phyloP scores from a whole-genome alignment of 176 grass and related monocot genomes.

The Oryza glaberrima region DNA sequence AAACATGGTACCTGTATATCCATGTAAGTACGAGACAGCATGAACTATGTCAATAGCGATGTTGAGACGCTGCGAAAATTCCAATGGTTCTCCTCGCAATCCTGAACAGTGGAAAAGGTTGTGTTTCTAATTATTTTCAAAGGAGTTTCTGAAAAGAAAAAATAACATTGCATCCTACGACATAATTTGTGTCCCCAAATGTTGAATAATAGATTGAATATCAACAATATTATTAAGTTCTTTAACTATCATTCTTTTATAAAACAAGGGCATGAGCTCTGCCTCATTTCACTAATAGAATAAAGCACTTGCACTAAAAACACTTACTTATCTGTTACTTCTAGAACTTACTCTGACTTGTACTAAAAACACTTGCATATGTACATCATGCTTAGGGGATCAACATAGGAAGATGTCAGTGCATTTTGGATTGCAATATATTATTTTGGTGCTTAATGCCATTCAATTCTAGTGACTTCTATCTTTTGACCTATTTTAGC shows the following conservation, averaged over 20 bases:
- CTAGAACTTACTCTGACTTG: background rate
- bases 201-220: background rate
- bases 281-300: background rate
- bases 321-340: background rate
- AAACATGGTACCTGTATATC: slow-evolving; percentile 65
- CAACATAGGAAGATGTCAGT: background rate
- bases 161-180: background rate
- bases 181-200: background rate
- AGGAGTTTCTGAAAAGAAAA: background rate
- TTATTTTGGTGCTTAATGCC: slow-evolving; percentile 12
- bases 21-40: slow-evolving; percentile 81
- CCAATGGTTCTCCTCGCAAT: slow-evolving; percentile 48
- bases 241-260: background rate
- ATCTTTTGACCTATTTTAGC: slow-evolving; percentile 26
- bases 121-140: background rate
- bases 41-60: slow-evolving; percentile 88
- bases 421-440: background rate
- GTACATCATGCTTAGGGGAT: background rate
- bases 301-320: background rate
- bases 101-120: slow-evolving; percentile 50
- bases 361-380: slow-evolving; percentile 14
- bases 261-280: background rate
- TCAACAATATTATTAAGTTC: background rate
- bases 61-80: slow-evolving; percentile 73
- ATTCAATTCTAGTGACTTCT: background rate